These are phyloP conservation scores for Lactarius hatsudake DNA, from an alignment of 768 basidiomycete species.

Conservation along the genomic window DNA sequence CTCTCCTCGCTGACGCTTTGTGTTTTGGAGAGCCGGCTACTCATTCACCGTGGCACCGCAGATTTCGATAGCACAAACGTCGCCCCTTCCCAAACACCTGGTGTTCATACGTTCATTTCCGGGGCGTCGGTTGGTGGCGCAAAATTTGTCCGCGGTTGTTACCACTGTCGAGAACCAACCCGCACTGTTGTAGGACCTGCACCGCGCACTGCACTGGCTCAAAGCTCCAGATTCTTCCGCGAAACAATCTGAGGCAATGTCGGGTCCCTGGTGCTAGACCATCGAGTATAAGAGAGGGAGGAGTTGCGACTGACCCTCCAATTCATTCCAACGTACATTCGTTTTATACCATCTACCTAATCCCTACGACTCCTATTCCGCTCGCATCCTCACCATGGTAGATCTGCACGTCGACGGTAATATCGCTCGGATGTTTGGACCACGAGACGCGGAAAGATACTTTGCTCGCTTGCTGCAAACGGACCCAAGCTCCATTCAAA, in stretches of 20 bases:
- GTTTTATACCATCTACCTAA: background rate
- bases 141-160: background rate
- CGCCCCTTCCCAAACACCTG: background rate
- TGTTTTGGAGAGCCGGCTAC: background rate
- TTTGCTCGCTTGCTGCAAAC: constrained; percentile 4
- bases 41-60: background rate
- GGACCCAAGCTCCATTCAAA: background rate
- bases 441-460: background rate
- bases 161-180: background rate
- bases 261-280: background rate
- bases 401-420: constrained; percentile 9
- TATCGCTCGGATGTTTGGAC: constrained; percentile 12
- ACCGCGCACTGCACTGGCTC: background rate
- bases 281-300: background rate
- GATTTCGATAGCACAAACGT: background rate
- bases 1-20: background rate
- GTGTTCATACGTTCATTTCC: background rate
- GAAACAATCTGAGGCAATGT: background rate
- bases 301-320: background rate
- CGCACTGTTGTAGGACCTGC: constrained; percentile 1
- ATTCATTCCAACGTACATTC: background rate
- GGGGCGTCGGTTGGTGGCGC: background rate
- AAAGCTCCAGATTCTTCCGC: background rate
- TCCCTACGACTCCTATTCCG: background rate
- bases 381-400: background rate